Percentiles rank a stretch among this genome's conserved stretches.
Evolutionary conservation across 441 rosid species (phyloP).

Genomic region (Syzygium malaccense): DNA sequence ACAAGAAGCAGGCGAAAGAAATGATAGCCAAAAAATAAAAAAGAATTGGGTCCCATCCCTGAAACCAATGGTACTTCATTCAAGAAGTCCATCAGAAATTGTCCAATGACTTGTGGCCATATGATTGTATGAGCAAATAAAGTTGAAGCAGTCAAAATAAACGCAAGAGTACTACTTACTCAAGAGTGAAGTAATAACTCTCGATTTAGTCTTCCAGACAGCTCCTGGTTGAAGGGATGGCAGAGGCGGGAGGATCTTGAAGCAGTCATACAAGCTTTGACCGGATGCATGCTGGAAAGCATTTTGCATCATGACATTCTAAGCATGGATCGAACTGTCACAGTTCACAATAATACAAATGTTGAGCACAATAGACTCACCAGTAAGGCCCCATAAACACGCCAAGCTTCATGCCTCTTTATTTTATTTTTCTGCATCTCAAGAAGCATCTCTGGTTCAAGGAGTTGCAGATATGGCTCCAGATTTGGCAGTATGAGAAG

Average conservation of each 20-base stretch:
- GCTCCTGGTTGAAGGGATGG: slow-evolving; percentile 37
- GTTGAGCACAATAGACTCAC: slow-evolving; percentile 30
- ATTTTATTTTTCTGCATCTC: slow-evolving; percentile 81
- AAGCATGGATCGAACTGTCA: background rate
- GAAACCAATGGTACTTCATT: background rate
- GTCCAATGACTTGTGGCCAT: background rate
- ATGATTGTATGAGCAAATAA: background rate
- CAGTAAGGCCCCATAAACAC: slow-evolving; percentile 79
- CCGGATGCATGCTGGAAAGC: slow-evolving; percentile 69
- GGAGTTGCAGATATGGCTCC: slow-evolving; percentile 66
- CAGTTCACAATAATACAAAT: background rate
- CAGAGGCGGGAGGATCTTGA: slow-evolving; percentile 63
- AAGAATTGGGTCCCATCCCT: background rate
- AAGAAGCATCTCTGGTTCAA: slow-evolving; percentile 83
- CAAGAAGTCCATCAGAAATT: background rate
- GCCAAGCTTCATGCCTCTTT: slow-evolving; percentile 94
- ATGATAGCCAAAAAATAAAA: background rate
- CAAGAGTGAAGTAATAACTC: slow-evolving; percentile 29
- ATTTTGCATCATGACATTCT: background rate
- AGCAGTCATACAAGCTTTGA: slow-evolving; percentile 51
- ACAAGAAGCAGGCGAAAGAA: background rate
- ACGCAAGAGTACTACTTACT: slow-evolving; percentile 29
- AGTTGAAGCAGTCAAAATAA: background rate
- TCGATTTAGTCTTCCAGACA: slow-evolving; percentile 36
- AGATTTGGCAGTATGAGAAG: slow-evolving; percentile 78